Evolutionary conservation across 2,329 filamentous ascomycete genomes (phyloP), one percentile per base, ranked within the genome.

Genomic region (Colletotrichum kahawae): DNA sequence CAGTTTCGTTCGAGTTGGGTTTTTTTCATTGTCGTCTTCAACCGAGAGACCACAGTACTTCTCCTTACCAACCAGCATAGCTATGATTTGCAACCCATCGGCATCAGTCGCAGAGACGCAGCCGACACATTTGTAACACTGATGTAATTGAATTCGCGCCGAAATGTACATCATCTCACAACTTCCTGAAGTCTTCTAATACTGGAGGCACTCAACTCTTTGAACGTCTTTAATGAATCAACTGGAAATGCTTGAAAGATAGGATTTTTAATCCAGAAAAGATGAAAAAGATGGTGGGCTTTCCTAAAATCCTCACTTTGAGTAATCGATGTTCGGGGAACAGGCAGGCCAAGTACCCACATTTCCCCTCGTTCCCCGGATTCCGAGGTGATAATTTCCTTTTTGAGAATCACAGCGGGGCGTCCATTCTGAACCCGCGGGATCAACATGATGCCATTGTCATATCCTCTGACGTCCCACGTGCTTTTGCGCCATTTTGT

Each of bases 361-460:
- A 54, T 59, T 59, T 29, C 24, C 33, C 33, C 13, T 69, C 13
- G 56, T 62, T 63, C 36, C 43, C 64, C 54, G 43, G 29, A 68
- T 67, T 59, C 64, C 64, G 64, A 72, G 64, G 70, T 31, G 56
- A 34, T 62, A 68, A 56, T 72, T 72, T 18, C 70, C 54, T 33
- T 10, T 68, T 72, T 18, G 21, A 33, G 69, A 29, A 21, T 4
- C 34, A 51, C n/a, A 33, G 54, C 36, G 33, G 70, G 9, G 27
- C n/a, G 14, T 14, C 21, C 21, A 7, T 29, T n/a, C 38, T 14
- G 14, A 72, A 31, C 31, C 70, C 70, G 70, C 70, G 70, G 70
- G 31, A 62, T 68, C 54, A 62, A 13, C 16, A 72, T 72, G 64
- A 72, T 68, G 70, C 70, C 51, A 72, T 68, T 68, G 64, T 13